Conservation (phyloP, 1,284 basidiomycete genomes). For the Trichosporon inkin region DNA sequence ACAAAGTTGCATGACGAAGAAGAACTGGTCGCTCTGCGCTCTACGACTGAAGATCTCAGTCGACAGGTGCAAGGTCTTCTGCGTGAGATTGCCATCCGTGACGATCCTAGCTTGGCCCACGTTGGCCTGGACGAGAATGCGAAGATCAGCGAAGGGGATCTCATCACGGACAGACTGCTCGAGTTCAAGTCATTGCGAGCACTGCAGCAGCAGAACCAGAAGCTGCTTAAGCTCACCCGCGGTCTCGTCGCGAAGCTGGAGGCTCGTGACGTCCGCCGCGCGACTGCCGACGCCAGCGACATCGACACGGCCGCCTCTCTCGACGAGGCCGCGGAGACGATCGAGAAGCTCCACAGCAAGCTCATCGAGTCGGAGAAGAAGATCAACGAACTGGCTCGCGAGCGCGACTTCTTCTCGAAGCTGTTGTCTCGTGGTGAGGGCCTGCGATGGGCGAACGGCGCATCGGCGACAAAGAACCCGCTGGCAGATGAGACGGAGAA, state of each 20-base stretch:
- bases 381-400: slow-evolving; percentile 74
- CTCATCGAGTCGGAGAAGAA: slow-evolving; percentile 65
- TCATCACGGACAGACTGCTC: slow-evolving; percentile 87
- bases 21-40: slow-evolving; percentile 69
- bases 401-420: slow-evolving; percentile 77
- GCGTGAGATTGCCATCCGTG: slow-evolving; percentile 70
- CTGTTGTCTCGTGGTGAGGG: slow-evolving; percentile 57
- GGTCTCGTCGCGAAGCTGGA: slow-evolving; percentile 75
- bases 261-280: slow-evolving; percentile 65
- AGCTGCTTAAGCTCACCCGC: slow-evolving; percentile 75
- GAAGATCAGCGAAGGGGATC: slow-evolving; percentile 56
- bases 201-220: slow-evolving; percentile 81
- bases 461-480: slow-evolving; percentile 16
- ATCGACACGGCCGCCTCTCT: slow-evolving; percentile 51
- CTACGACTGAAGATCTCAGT: slow-evolving; percentile 78
- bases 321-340: slow-evolving; percentile 78
- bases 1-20: slow-evolving; percentile 60
- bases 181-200: slow-evolving; percentile 75
- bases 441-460: slow-evolving; percentile 30
- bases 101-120: slow-evolving; percentile 73
- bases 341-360: slow-evolving; percentile 71
- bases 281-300: slow-evolving; percentile 55
- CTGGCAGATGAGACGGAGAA: slow-evolving; percentile 27
- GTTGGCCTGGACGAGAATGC: slow-evolving; percentile 59
- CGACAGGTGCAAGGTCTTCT: slow-evolving; percentile 76